Conservation (phyloP, 1,139 yeast genomes). For the Suhomyces atakaporum region DNA sequence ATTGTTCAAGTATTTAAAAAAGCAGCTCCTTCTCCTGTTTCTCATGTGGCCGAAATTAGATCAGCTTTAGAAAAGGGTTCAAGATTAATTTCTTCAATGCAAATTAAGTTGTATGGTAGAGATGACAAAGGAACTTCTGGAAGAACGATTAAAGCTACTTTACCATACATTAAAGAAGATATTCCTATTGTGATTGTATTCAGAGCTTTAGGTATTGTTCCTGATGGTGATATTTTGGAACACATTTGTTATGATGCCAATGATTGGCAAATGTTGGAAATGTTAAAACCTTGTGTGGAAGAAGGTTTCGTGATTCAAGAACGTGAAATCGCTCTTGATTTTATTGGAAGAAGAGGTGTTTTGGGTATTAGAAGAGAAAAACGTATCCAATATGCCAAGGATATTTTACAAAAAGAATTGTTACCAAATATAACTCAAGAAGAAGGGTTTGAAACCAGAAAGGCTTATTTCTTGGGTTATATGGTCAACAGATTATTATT, state of each 20-base stretch:
- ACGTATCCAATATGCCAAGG: conserved; percentile 97
- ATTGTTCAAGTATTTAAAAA: conserved; percentile 98
- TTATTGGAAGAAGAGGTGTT: conserved; percentile 96
- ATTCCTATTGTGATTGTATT: conserved; percentile 95
- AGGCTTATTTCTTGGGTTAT: conserved; percentile 95
- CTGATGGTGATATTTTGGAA: conserved; percentile 97
- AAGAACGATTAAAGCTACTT: conserved; percentile 88
- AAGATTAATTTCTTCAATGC: conserved; percentile 89
- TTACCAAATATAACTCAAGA: conserved; percentile 96
- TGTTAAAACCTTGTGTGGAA: conserved; percentile 98
- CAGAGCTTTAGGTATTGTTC: conserved; percentile 97
- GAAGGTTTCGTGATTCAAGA: conserved; percentile 98
- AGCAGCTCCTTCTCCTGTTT: conserved; percentile 95
- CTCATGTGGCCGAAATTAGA: conserved; percentile 95
- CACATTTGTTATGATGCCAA: conserved; percentile 97
- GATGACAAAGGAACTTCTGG: conserved; percentile 72
- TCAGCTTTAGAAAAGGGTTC: conserved; percentile 97
- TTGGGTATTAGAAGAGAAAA: conserved; percentile 95
- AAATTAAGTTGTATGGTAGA: conserved; percentile 87
- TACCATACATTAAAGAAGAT: conserved; percentile 95
- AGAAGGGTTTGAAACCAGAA: conserved; percentile 95
- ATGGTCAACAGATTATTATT: conserved; percentile 93
- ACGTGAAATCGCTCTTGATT: conserved; percentile 96
- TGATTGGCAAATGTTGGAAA: conserved; percentile 99
- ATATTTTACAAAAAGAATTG: conserved; percentile 91